Conservation (phyloP, 2,329 filamentous ascomycete species). For the Penicillium sp. region DNA sequence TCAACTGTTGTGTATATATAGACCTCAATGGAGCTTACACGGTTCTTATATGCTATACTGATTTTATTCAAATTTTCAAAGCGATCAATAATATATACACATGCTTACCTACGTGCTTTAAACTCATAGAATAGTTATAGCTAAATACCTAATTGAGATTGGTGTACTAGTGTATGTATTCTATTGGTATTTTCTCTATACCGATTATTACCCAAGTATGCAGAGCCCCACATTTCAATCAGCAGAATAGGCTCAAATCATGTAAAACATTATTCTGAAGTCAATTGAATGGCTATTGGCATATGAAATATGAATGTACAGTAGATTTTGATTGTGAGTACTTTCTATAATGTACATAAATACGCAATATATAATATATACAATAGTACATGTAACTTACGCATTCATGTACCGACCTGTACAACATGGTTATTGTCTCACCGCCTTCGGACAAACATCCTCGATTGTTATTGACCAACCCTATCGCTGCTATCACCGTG, state of each 20-base stretch:
- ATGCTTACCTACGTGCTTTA: not conserved
- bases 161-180: not conserved
- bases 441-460: conserved; percentile 18
- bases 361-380: not conserved
- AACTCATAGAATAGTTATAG: not conserved
- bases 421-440: conserved; percentile 1
- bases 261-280: not conserved
- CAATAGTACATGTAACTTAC: not conserved
- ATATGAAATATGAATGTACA: no score
- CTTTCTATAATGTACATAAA: not conserved
- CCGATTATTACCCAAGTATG: not conserved
- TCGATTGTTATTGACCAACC: conserved; percentile 15
- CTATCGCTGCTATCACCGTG: conserved; percentile 5
- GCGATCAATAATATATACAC: not conserved
- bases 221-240: not conserved
- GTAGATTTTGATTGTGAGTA: not conserved
- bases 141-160: conserved; percentile 1
- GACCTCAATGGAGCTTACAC: not conserved
- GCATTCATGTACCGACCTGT: not conserved
- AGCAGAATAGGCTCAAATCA: not conserved
- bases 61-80: not conserved
- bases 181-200: not conserved
- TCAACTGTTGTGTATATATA: not conserved
- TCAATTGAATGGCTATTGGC: not conserved
- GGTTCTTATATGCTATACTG: not conserved